A percentile compares a stretch with the other conserved stretches of the same genome.
Evolutionary conservation across 768 basidiomycete genomes (phyloP).

Genomic region (Fomitopsis serialis): DNA sequence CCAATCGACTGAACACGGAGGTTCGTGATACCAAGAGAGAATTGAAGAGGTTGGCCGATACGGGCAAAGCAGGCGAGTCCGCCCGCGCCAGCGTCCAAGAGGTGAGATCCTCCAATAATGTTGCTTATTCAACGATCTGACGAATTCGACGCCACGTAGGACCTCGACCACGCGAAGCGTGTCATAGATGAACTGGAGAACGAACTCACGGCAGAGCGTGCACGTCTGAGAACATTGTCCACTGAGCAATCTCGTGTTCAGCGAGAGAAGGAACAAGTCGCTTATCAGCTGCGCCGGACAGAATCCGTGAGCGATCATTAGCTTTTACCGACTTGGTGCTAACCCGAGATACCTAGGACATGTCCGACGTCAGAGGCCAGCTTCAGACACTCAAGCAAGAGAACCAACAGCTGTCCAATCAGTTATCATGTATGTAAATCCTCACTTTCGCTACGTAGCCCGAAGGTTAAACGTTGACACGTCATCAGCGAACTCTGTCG

Average conservation of each 20-base stretch:
- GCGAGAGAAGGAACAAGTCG: conserved; percentile 60
- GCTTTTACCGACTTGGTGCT: background rate
- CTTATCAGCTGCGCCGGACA: conserved; percentile 60
- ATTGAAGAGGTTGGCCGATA: conserved; percentile 46
- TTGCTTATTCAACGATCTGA: background rate
- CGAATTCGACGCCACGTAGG: conserved; percentile 38
- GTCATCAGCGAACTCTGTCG: conserved; percentile 50
- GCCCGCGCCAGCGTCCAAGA: conserved; percentile 47
- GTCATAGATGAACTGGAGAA: conserved; percentile 66
- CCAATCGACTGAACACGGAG: conserved; percentile 60
- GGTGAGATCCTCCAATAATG: conserved; percentile 31
- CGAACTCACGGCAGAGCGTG: conserved; percentile 66
- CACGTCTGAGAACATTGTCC: conserved; percentile 54
- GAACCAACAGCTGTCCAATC: conserved; percentile 66
- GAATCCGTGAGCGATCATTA: conserved; percentile 49
- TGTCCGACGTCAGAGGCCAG: conserved; percentile 70
- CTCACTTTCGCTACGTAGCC: background rate
- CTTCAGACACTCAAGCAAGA: conserved; percentile 67
- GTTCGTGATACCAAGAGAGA: conserved; percentile 56
- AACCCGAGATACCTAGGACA: conserved; percentile 45
- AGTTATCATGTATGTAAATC: conserved; percentile 56
- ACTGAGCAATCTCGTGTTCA: conserved; percentile 59
- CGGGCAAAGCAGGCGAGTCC: conserved; percentile 43
- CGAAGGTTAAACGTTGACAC: background rate
- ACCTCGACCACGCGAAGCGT: conserved; percentile 61